Conservation (phyloP, 2,329 filamentous ascomycete genomes). For the Colletotrichum euphorbiae region DNA sequence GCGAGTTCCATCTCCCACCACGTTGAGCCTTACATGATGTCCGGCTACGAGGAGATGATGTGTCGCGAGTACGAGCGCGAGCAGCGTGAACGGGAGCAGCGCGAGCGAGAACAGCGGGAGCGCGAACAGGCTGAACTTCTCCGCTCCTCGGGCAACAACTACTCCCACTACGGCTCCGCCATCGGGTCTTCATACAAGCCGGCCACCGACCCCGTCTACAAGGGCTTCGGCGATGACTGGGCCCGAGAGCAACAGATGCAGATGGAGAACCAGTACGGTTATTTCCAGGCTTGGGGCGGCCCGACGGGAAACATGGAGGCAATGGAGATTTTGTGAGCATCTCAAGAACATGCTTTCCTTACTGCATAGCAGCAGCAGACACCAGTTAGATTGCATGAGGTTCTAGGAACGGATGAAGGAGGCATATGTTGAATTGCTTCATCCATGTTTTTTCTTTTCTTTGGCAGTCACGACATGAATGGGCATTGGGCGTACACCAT, state of each 20-base stretch:
- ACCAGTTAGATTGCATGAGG: conserved; percentile 27
- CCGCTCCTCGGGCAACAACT: conserved; percentile 54
- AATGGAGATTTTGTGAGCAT: conserved; percentile 58
- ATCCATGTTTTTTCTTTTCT: not conserved
- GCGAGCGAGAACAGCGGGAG: conserved; percentile 47
- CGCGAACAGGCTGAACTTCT: conserved; percentile 45
- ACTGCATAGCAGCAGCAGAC: conserved; percentile 29
- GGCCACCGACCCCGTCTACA: conserved; percentile 78
- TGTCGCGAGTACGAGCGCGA: conserved; percentile 68
- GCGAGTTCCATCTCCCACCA: conserved; percentile 52
- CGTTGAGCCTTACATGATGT: conserved; percentile 86
- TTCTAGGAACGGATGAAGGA: not conserved
- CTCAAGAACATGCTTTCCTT: not conserved
- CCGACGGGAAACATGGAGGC: conserved; percentile 59
- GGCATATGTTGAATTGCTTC: not conserved
- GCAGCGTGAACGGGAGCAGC: conserved; percentile 62
- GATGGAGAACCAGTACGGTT: conserved; percentile 78
- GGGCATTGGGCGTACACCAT: conserved; percentile 30
- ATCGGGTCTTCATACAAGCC: conserved; percentile 45
- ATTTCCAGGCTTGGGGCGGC: conserved; percentile 62
- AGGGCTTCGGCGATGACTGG: conserved; percentile 48
- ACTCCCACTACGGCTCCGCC: conserved; percentile 57
- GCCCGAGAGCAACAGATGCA: conserved; percentile 57
- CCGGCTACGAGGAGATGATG: conserved; percentile 80
- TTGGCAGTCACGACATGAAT: conserved; percentile 18